Conservation (phyloP, 805 yeast genomes). For the Candida odintsovae region DNA sequence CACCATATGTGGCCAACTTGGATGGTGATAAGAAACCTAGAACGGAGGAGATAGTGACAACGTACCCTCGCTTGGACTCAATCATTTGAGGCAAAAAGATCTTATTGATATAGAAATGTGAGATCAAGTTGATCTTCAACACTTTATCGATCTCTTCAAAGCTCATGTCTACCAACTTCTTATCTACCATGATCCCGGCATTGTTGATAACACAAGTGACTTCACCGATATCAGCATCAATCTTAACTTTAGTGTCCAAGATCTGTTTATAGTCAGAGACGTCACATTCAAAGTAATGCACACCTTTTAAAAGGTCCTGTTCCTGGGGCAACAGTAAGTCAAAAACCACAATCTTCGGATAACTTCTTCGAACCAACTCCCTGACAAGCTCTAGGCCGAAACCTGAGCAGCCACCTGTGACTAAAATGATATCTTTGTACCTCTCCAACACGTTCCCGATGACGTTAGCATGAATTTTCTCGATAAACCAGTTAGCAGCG, state of each 20-base stretch:
- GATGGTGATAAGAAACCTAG: slow-evolving; percentile 86
- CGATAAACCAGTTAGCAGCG: background rate
- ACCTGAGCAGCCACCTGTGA: slow-evolving; percentile 86
- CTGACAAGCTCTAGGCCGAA: slow-evolving; percentile 62
- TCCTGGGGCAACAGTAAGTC: slow-evolving; percentile 42
- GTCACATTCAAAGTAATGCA: slow-evolving; percentile 61
- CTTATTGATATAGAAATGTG: slow-evolving; percentile 66
- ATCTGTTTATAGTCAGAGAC: slow-evolving; percentile 51
- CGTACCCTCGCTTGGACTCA: slow-evolving; percentile 54
- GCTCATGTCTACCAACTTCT: slow-evolving; percentile 45
- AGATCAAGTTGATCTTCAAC: slow-evolving; percentile 61
- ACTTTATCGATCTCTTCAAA: slow-evolving; percentile 56
- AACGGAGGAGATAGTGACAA: slow-evolving; percentile 79
- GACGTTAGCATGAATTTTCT: slow-evolving; percentile 23
- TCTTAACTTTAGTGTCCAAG: slow-evolving; percentile 29
- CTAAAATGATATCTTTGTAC: slow-evolving; percentile 52
- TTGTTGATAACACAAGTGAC: slow-evolving; percentile 75
- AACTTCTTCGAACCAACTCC: slow-evolving; percentile 36
- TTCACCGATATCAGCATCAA: slow-evolving; percentile 45
- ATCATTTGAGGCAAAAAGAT: slow-evolving; percentile 73
- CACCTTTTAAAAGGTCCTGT: slow-evolving; percentile 30
- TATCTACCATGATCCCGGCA: slow-evolving; percentile 71
- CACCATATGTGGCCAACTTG: slow-evolving; percentile 72
- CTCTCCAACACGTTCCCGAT: slow-evolving; percentile 52
- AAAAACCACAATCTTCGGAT: slow-evolving; percentile 52